phyloP scores from a whole-genome alignment of 306 rosid genomes.

The Lablab purpureus region DNA sequence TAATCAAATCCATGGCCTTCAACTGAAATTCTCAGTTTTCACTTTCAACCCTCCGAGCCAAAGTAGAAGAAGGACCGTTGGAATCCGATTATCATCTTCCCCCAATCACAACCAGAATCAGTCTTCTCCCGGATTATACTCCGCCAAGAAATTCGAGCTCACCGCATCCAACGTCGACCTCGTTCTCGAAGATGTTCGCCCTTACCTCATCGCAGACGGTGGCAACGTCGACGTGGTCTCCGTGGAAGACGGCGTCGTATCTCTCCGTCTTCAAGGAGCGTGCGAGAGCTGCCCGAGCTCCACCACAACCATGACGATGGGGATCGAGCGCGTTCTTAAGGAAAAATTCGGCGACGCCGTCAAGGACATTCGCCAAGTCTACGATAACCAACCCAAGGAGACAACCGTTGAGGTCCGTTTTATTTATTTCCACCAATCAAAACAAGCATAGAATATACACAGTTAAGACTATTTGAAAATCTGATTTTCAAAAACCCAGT shows the following conservation, averaged over 20 bases:
- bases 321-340: conserved; percentile 90
- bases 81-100: conserved; percentile 50
- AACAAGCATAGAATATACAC: no score
- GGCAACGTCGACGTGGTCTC: conserved; percentile 96
- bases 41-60: conserved; percentile 24
- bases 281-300: conserved; percentile 97
- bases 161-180: conserved; percentile 76
- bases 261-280: conserved; percentile 91
- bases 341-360: conserved; percentile 90
- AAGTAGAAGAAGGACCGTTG: background rate
- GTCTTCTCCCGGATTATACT: conserved; percentile 76
- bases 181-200: conserved; percentile 92
- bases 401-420: conserved; percentile 67
- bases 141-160: conserved; percentile 78
- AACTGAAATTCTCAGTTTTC: conserved; percentile 5
- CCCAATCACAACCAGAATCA: conserved; percentile 43
- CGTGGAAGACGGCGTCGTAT: conserved; percentile 80
- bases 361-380: conserved; percentile 73
- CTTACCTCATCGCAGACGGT: conserved; percentile 92
- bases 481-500: no score
- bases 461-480: no score
- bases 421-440: background rate
- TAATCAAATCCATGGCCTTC: background rate
- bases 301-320: conserved; percentile 95
- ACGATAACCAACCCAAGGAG: conserved; percentile 57